Evolutionary conservation across 2,329 filamentous ascomycete species (phyloP).

Genomic region (Cercospora janseana): DNA sequence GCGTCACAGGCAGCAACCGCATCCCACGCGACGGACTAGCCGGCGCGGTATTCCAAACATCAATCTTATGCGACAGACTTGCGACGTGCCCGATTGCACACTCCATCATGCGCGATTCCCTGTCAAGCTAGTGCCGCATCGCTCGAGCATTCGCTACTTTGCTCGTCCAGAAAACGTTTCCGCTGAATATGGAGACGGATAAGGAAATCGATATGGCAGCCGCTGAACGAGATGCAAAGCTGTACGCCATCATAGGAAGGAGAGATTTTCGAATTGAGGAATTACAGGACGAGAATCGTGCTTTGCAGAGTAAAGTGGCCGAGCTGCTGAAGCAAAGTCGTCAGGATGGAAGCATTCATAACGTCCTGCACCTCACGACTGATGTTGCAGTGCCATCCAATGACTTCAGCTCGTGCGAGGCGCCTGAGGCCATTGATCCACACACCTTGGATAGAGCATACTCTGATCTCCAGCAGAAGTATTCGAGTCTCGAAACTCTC

Average conservation of each 20-base stretch:
- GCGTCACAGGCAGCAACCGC: too few relatives aligned
- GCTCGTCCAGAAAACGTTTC: background rate
- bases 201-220: background rate
- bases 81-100: too few relatives aligned
- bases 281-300: constrained; percentile 30
- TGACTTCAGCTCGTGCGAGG: background rate
- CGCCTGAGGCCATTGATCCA: constrained; percentile 25
- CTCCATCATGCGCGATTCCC: too few relatives aligned
- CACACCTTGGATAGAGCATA: constrained; percentile 33
- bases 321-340: constrained; percentile 2
- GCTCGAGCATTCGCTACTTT: too few relatives aligned
- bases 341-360: background rate
- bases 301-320: constrained; percentile 23
- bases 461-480: constrained; percentile 31
- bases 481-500: constrained; percentile 30
- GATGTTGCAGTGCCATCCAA: background rate
- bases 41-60: too few relatives aligned
- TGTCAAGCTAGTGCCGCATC: too few relatives aligned
- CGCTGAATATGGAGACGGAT: background rate
- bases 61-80: too few relatives aligned
- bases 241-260: constrained; percentile 11
- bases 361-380: background rate
- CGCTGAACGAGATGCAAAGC: constrained; percentile 1
- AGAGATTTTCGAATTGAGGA: constrained; percentile 18
- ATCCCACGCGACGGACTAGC: too few relatives aligned